Percentiles rank a stretch among this genome's conserved stretches.
phyloP scores from a whole-genome alignment of 2,329 filamentous ascomycete species.

The Claviceps pazoutovae region DNA sequence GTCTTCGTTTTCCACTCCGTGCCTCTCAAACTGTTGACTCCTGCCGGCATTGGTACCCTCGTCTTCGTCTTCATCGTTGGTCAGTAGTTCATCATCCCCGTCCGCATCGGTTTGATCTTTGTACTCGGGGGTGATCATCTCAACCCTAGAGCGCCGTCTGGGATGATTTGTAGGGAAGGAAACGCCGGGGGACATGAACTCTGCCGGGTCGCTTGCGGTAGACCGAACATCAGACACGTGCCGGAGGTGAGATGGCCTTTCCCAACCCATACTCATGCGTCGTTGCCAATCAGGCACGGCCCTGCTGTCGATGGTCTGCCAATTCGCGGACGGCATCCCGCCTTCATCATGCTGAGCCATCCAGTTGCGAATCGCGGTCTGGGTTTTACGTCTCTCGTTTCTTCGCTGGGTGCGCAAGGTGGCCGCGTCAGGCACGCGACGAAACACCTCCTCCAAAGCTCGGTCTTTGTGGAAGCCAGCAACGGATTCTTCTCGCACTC shows the following conservation, averaged over 20 bases:
- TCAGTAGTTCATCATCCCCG: slow-evolving; percentile 79
- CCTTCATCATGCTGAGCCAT: slow-evolving; percentile 59
- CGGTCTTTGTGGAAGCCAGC: slow-evolving; percentile 81
- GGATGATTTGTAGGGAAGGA: slow-evolving; percentile 10
- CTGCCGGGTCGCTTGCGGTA: slow-evolving; percentile 49
- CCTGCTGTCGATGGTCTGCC: slow-evolving; percentile 33
- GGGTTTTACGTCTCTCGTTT: slow-evolving; percentile 56
- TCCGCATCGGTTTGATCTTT: slow-evolving; percentile 66
- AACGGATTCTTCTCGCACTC: slow-evolving; percentile 73
- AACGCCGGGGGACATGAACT: slow-evolving; percentile 39
- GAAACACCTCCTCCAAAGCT: slow-evolving; percentile 83
- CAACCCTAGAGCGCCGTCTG: slow-evolving; percentile 23
- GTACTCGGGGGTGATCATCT: slow-evolving; percentile 22
- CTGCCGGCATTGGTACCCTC: slow-evolving; percentile 29
- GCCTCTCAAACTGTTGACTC: slow-evolving; percentile 15
- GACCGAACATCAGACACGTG: slow-evolving; percentile 44
- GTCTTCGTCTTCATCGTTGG: slow-evolving; percentile 60
- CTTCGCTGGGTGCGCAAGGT: slow-evolving; percentile 45
- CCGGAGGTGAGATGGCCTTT: slow-evolving; percentile 31
- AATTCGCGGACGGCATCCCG: slow-evolving; percentile 31
- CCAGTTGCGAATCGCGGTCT: slow-evolving; percentile 76
- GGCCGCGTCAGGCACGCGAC: slow-evolving; percentile 52
- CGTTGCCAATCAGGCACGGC: slow-evolving; percentile 33
- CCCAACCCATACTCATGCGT: slow-evolving; percentile 38
- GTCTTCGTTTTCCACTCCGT: slow-evolving; percentile 24